A percentile compares a stretch with the other conserved stretches of the same genome.
Conservation (phyloP, 768 basidiomycete genomes). For the Cytidiella melzeri region DNA sequence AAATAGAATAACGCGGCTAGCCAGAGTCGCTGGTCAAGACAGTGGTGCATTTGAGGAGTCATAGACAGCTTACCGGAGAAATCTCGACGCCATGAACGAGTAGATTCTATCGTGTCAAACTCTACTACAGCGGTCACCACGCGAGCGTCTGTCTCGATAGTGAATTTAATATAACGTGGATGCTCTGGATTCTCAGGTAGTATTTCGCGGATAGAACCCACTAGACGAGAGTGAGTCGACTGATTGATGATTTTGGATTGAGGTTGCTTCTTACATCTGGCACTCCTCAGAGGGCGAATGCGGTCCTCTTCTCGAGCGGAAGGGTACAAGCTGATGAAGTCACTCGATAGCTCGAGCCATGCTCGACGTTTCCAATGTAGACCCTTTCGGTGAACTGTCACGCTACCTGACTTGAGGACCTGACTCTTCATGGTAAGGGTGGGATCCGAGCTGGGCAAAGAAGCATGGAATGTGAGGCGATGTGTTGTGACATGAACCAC, state of each 20-base stretch:
- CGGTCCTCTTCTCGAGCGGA: constrained; percentile 49
- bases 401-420: constrained; percentile 45
- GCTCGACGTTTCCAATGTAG: constrained; percentile 41
- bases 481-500: constrained; percentile 62
- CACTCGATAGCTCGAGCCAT: constrained; percentile 57
- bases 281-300: constrained; percentile 45
- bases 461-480: constrained; percentile 59
- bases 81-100: constrained; percentile 44
- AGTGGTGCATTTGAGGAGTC: too few relatives aligned
- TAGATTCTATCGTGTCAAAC: constrained; percentile 54
- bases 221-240: constrained; percentile 39
- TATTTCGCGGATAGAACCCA: constrained; percentile 39
- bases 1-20: constrained; percentile 42
- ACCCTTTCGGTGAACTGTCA: constrained; percentile 39
- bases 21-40: too few relatives aligned
- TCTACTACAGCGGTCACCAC: constrained; percentile 30
- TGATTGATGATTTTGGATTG: too few relatives aligned
- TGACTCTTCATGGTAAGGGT: constrained; percentile 26
- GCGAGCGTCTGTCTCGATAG: constrained; percentile 27
- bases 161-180: constrained; percentile 36
- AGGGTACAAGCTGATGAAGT: constrained; percentile 53
- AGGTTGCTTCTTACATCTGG: constrained; percentile 51
- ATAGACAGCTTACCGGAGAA: constrained; percentile 34
- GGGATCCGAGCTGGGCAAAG: constrained; percentile 42
- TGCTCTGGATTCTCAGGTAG: constrained; percentile 38